Evolutionary conservation across 768 basidiomycete species (phyloP).

Genomic region (Kwoniella newhampshirensis): DNA sequence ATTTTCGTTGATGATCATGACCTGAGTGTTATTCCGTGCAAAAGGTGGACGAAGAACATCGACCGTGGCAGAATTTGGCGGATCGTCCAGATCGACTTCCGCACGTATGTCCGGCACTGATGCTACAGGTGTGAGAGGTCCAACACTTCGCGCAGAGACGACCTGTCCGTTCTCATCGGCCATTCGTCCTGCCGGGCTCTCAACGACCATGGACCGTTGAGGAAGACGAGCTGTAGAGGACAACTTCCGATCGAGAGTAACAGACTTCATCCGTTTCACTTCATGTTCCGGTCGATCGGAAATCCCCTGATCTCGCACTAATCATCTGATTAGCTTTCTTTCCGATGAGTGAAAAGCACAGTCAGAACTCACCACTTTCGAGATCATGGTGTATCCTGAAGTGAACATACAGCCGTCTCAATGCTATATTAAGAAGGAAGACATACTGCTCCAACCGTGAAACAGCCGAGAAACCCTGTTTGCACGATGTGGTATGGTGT

Average conservation of each 20-base stretch:
- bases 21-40: conserved; percentile 76
- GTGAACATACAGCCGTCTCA: conserved; percentile 79
- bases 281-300: conserved; percentile 56
- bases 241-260: conserved; percentile 90
- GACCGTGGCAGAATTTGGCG: conserved; percentile 30
- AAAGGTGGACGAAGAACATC: conserved; percentile 67
- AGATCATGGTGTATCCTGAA: conserved; percentile 45
- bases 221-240: conserved; percentile 89
- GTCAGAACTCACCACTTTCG: conserved; percentile 33
- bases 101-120: conserved; percentile 5
- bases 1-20: conserved; percentile 80
- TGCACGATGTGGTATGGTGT: conserved; percentile 68
- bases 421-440: conserved; percentile 90
- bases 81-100: conserved; percentile 17
- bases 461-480: conserved; percentile 81
- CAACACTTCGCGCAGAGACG: conserved; percentile 35
- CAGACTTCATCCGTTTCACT: conserved; percentile 91
- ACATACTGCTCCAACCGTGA: conserved; percentile 96
- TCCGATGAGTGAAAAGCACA: neutral
- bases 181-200: conserved; percentile 84
- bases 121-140: conserved; percentile 1
- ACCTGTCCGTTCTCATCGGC: conserved; percentile 63
- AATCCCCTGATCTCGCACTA: conserved; percentile 17
- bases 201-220: conserved; percentile 91
- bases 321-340: neutral